Base-by-base conservation (phyloP, 345 rosid species). In the Diplotaxis tenuifolia region DNA sequence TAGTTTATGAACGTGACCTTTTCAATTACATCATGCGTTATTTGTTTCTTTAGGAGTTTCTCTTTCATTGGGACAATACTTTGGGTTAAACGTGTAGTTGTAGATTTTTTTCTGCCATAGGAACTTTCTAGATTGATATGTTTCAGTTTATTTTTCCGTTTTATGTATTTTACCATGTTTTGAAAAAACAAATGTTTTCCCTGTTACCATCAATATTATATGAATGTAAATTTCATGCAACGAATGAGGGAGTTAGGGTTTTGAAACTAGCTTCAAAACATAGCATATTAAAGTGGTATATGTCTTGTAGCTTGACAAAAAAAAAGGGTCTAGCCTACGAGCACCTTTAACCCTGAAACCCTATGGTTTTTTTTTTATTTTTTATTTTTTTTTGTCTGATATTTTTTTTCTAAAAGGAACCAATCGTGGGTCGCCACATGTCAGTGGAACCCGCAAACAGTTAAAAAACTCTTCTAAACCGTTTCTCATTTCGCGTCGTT, bases 71-170 rank as follows among this genome's bases (percentile, higher is more conserved):
- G 75, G 71, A 23, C 60, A 57, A 71, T 36, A 65, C 72, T 65
- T 50, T 64, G 62, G 76, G 72, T 38, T 58, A 71, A 65, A 71
- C 64, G 45, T 77, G 72, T 65, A 71, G 76, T 29, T 23, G 74
- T 67, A 54, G 60, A 22, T 29, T 54, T 7, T 47, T 47, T 47
- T 22, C 28, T 54, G 54, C 21, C n/a, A 36, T 65, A 60, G 73
- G 80, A 60, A 38, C 28, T 52, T 72, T 77, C 53, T 52, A 60
- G 72, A 76, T 58, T 65, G 77, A 50, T 72, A 67, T 47, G 53
- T 47, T 47, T 47, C 7, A 29, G 21, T 7, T 16, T 47, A 16
- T 47, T 47, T 34, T 47, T 47, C 53, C 53, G 21, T 47, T 47
- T 5, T 47, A 6, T 47, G 21, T 47, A 47, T 16, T 47, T 47